Evolutionary conservation across 164 flowering plant genomes (phyloP).

Genomic region (Aristolochia contorta): DNA sequence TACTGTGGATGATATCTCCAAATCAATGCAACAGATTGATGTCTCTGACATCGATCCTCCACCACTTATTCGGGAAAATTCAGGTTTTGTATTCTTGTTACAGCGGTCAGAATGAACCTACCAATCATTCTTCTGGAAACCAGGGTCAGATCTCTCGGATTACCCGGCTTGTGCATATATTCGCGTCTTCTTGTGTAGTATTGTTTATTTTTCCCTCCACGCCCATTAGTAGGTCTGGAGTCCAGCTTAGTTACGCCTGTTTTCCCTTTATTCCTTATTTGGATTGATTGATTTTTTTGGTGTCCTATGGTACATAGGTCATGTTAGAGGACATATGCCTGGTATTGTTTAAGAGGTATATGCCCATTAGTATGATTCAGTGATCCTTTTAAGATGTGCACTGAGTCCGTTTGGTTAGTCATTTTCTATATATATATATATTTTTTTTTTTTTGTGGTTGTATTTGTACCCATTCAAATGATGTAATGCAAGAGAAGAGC

Average conservation of each 20-base stretch:
- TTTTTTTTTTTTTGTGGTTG: background rate
- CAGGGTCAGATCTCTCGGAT: background rate
- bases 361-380: background rate
- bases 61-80: constrained; percentile 76
- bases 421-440: too few species aligned
- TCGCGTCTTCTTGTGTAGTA: background rate
- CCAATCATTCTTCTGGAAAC: background rate
- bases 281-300: constrained; percentile 1
- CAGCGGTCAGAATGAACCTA: constrained; percentile 48
- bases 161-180: background rate
- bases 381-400: background rate
- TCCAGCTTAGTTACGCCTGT: background rate
- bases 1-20: constrained; percentile 88
- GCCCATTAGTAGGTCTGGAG: constrained; percentile 1
- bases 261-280: background rate
- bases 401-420: background rate
- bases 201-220: background rate
- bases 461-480: background rate
- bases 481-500: too few species aligned
- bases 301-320: background rate
- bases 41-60: constrained; percentile 82
- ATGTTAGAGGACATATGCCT: background rate
- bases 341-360: background rate
- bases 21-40: constrained; percentile 69
- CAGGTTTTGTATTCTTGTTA: constrained; percentile 76